Evolutionary conservation across 1,284 basidiomycete species (phyloP), one percentile per base, ranked within the genome.

Genomic region (Farysia itapuensis): DNA sequence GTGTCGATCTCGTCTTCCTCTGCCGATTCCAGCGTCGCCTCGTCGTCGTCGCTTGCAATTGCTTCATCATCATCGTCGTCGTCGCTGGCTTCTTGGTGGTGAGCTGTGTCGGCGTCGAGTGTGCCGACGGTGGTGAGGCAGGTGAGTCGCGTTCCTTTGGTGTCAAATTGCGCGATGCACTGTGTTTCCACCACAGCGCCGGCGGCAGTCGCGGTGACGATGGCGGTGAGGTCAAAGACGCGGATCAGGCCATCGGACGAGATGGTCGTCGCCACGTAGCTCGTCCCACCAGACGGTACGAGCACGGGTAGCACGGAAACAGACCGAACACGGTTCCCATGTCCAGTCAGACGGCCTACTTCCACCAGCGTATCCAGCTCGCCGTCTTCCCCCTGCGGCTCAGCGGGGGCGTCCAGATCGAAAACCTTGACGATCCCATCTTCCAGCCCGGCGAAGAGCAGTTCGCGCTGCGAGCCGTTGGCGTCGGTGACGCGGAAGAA

Each of bases 231-330:
- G 35, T 74, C 63, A 32, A 72, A 76, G 9, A 69, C 61, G 25
- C 72, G 68, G 35, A 76, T 64, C 8, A 56, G 47, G 6, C 74
- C 74, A 40, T 76, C 74, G 1, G 74, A 74, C n/a, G 66, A 72
- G 50, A 74, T 70, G 15, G 70, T 74, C 21, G 57, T 39, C 12
- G 60, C 66, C 2, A 65, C 48, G 29, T 56, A 63, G 43, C 35
- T 47, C 35, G 19, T n/a, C 21, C 36, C 33, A 16, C 1, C 19
- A 4, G 43, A 37, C 4, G 58, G 30, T 5, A 59, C 18, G 3
- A 35, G 36, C 25, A 67, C 52, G 24, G 53, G 51, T 1, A 64
- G 53, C 2, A 63, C 47, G 4, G 46, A 35, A 21, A 71, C 25
- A 9, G 59, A 49, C 35, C 70, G 52, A 35, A 67, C 69, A 16